phyloP scores from a whole-genome alignment of 2,329 filamentous ascomycete species.

The Pseudofabraea citricarpa region DNA sequence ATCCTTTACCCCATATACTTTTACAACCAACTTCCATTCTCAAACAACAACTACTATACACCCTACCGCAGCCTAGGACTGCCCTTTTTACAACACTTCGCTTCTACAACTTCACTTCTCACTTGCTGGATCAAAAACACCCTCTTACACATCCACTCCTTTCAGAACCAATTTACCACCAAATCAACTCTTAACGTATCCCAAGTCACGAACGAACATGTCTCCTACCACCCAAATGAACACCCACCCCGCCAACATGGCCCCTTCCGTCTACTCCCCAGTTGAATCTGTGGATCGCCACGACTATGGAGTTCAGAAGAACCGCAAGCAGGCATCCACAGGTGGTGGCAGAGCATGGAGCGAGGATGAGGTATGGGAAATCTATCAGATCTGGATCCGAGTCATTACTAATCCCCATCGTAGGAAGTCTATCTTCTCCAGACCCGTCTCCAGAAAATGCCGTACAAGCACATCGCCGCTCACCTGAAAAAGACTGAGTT shows the following conservation, averaged over 20 bases:
- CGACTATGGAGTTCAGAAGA: conserved; percentile 58
- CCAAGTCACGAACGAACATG: no score
- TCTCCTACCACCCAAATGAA: conserved; percentile 29
- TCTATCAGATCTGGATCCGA: neutral
- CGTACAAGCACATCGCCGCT: conserved; percentile 83
- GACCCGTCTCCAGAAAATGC: conserved; percentile 82
- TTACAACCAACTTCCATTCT: conserved; percentile 12
- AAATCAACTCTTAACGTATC: no score
- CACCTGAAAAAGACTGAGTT: conserved; percentile 85
- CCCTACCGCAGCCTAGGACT: conserved; percentile 42
- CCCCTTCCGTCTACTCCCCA: conserved; percentile 25
- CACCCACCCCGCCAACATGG: conserved; percentile 22
- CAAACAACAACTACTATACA: conserved; percentile 29
- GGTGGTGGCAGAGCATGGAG: conserved; percentile 79
- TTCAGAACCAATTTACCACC: conserved; percentile 16
- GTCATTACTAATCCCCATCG: conserved; percentile 8
- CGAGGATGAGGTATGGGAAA: conserved; percentile 66
- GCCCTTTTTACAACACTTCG: conserved; percentile 25
- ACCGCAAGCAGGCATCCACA: conserved; percentile 63
- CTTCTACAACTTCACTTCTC: conserved; percentile 22
- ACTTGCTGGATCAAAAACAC: conserved; percentile 25
- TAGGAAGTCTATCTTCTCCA: conserved; percentile 81
- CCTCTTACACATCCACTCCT: conserved; percentile 17
- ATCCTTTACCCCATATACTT: conserved; percentile 17
- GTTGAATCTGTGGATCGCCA: conserved; percentile 53